phyloP scores from a whole-genome alignment of 2,329 filamentous ascomycete genomes.

The Sordariomycetes sp. region DNA sequence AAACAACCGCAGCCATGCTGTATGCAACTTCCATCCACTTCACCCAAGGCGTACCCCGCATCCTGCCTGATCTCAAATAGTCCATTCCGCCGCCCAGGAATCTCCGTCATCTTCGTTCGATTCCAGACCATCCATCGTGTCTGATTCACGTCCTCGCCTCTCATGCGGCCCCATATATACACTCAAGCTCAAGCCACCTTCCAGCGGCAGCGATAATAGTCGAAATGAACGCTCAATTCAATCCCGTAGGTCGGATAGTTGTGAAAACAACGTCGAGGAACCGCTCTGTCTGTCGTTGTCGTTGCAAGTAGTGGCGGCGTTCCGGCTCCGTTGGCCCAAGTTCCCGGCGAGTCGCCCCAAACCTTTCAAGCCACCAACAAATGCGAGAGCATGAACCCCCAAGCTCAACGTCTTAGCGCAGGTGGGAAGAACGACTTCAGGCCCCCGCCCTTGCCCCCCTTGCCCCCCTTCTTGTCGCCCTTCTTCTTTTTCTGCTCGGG shows the following conservation, averaged over 20 bases:
- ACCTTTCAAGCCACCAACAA: not conserved
- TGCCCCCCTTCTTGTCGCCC: slow-evolving; percentile 23
- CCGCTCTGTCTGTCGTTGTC: not conserved
- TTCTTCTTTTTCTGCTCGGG: slow-evolving; percentile 49
- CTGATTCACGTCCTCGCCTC: not conserved
- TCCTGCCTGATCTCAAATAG: too few relatives aligned
- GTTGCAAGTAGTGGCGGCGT: not conserved
- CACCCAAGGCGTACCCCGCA: too few relatives aligned
- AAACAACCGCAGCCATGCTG: too few relatives aligned
- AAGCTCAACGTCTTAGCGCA: not conserved
- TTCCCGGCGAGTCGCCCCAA: not conserved
- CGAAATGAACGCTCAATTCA: not conserved
- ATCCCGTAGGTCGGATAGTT: not conserved
- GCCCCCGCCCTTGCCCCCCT: not conserved
- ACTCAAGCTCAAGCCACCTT: not conserved
- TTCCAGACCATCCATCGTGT: not conserved
- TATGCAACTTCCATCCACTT: too few relatives aligned
- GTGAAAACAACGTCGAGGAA: not conserved
- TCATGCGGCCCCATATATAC: not conserved
- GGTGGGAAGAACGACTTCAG: not conserved
- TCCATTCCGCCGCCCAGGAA: too few relatives aligned
- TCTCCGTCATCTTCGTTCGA: not conserved
- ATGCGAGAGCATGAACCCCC: not conserved
- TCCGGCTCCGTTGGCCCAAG: not conserved
- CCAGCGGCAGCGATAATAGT: not conserved